These are phyloP conservation scores for Phytopythium vexans DNA, from an alignment of 352 stramenopile species.

Conservation along the genomic window DNA sequence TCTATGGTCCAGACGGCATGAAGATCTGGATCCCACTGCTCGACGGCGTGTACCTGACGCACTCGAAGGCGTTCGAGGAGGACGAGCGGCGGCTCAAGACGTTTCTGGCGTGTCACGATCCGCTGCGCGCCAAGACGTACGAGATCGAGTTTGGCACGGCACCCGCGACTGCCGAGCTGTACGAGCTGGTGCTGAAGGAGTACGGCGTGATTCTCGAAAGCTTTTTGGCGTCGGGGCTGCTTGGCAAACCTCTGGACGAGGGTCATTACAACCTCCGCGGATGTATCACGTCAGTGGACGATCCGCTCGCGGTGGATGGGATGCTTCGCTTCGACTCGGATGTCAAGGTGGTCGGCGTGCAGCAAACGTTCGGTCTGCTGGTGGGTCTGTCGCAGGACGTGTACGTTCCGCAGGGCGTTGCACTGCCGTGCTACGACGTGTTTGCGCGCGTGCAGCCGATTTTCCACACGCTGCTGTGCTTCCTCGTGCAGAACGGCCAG, in stretches of 20 bases:
- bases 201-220: constrained; percentile 62
- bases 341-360: constrained; percentile 62
- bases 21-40: constrained; percentile 72
- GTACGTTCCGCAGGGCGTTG: constrained; percentile 63
- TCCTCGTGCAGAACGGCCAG: constrained; percentile 68
- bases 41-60: constrained; percentile 68
- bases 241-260: constrained; percentile 23
- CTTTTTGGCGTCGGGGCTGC: constrained; percentile 21
- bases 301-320: constrained; percentile 45
- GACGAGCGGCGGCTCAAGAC: constrained; percentile 47
- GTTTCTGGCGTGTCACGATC: constrained; percentile 77
- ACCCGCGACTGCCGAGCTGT: constrained; percentile 54
- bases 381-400: constrained; percentile 79
- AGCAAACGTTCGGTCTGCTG: constrained; percentile 67
- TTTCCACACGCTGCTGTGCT: constrained; percentile 69
- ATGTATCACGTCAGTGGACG: constrained; percentile 58
- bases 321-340: constrained; percentile 81
- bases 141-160: constrained; percentile 78
- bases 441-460: constrained; percentile 79
- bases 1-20: constrained; percentile 77
- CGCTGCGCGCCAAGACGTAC: constrained; percentile 76
- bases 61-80: constrained; percentile 55
- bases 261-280: constrained; percentile 42
- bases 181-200: constrained; percentile 67
- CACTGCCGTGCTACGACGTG: constrained; percentile 68